Conservation (phyloP, 768 basidiomycete species). For the Boletus reticulatus region DNA sequence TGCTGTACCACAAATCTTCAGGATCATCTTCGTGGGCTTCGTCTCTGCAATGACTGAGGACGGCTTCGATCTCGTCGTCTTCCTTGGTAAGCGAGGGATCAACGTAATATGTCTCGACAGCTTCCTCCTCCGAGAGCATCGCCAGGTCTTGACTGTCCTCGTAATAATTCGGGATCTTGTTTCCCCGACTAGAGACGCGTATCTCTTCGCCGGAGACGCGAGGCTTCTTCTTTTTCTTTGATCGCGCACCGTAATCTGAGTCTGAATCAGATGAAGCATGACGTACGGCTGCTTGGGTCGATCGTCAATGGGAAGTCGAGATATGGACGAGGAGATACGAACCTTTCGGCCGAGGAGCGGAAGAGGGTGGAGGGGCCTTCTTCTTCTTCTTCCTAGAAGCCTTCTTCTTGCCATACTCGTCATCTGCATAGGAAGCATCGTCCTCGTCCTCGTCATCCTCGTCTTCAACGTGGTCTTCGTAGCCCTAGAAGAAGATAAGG, state of each 20-base stretch:
- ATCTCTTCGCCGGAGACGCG: slow-evolving; percentile 62
- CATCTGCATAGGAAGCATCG: slow-evolving; percentile 77
- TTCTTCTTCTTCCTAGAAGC: slow-evolving; percentile 67
- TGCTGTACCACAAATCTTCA: slow-evolving; percentile 83
- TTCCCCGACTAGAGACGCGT: slow-evolving; percentile 72
- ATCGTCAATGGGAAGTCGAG: slow-evolving; percentile 4
- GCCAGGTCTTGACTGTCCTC: slow-evolving; percentile 78
- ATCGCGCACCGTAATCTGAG: slow-evolving; percentile 82
- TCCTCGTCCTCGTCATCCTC: slow-evolving; percentile 63
- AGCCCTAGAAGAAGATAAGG: slow-evolving; percentile 53
- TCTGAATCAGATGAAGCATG: slow-evolving; percentile 74
- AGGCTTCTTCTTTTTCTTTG: slow-evolving; percentile 81
- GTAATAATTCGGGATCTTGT: slow-evolving; percentile 80
- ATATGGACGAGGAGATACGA: slow-evolving; percentile 12
- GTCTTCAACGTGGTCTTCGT: slow-evolving; percentile 50
- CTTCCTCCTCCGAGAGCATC: slow-evolving; percentile 59
- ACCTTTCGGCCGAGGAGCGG: slow-evolving; percentile 60
- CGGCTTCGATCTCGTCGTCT: slow-evolving; percentile 91
- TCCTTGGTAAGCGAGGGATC: slow-evolving; percentile 53
- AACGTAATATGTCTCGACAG: slow-evolving; percentile 50
- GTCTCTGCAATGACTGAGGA: slow-evolving; percentile 83
- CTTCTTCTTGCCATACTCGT: slow-evolving; percentile 73
- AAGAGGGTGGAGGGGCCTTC: slow-evolving; percentile 37
- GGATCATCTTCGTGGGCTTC: slow-evolving; percentile 74
- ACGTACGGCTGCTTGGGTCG: slow-evolving; percentile 44